Evolutionary conservation across 169 alveolate species (phyloP).

Genomic region (Plasmodium inui): DNA sequence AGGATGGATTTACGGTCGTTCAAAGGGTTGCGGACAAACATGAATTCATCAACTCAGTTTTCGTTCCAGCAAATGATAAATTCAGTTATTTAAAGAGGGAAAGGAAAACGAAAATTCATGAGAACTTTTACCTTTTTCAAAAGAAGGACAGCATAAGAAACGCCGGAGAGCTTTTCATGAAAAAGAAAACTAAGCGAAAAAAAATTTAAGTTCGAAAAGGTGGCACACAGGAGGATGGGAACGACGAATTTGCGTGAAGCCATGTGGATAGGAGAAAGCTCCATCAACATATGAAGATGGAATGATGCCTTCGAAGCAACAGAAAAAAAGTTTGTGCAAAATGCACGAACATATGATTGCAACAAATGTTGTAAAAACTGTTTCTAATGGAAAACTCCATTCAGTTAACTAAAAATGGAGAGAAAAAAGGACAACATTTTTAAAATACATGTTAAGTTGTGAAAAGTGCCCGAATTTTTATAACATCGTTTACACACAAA

Average conservation of each 20-base stretch:
- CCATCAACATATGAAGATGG: background rate
- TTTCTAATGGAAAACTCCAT: background rate
- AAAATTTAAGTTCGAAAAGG: background rate
- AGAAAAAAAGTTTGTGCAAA: background rate
- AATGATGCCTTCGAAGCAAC: background rate
- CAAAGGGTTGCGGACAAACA: conserved; percentile 38
- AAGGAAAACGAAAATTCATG: conserved; percentile 53
- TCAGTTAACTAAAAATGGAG: background rate
- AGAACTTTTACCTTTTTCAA: conserved; percentile 56
- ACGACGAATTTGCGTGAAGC: background rate
- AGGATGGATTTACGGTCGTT: conserved; percentile 70
- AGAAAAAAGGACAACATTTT: background rate
- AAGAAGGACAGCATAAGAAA: conserved; percentile 36
- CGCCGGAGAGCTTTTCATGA: background rate
- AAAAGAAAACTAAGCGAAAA: conserved; percentile 12
- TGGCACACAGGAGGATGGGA: background rate
- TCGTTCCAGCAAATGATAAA: conserved; percentile 22
- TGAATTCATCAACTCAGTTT: conserved; percentile 53
- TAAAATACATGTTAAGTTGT: background rate
- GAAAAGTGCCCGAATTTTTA: background rate
- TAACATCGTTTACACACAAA: background rate
- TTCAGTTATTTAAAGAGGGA: conserved; percentile 33
- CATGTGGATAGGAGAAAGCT: background rate
- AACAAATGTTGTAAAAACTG: background rate
- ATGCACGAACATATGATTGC: background rate